phyloP scores from a whole-genome alignment of 2,329 filamentous ascomycete genomes.

The Calycina herbarum region DNA sequence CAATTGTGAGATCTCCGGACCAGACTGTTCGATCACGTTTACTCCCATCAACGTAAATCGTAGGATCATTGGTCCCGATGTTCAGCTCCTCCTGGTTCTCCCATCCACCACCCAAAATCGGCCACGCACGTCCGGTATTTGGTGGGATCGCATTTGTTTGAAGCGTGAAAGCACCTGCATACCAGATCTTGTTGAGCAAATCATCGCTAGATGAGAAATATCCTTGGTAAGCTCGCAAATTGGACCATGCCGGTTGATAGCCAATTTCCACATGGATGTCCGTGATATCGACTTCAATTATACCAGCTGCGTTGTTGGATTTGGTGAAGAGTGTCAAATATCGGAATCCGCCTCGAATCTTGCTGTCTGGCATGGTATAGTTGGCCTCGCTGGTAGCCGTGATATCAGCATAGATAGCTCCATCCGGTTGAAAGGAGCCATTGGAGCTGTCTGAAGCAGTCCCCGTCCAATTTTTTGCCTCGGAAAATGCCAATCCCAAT shows the following conservation, averaged over 20 bases:
- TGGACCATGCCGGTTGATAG: conserved; percentile 44
- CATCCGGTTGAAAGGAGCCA: conserved; percentile 46
- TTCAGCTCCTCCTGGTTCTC: conserved; percentile 45
- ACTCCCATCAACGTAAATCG: conserved; percentile 49
- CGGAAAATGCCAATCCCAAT: conserved; percentile 48
- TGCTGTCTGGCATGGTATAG: conserved; percentile 45
- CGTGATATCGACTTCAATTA: conserved; percentile 34
- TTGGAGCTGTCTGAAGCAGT: conserved; percentile 50
- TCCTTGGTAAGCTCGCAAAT: conserved; percentile 51
- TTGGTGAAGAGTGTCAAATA: conserved; percentile 51
- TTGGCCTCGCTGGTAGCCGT: conserved; percentile 37
- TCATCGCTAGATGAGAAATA: conserved; percentile 52
- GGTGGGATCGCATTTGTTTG: conserved; percentile 35
- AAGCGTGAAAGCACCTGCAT: conserved; percentile 49
- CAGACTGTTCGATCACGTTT: conserved; percentile 61
- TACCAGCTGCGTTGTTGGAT: conserved; percentile 29
- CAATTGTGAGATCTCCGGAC: conserved; percentile 62
- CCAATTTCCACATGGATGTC: conserved; percentile 39
- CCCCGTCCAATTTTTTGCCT: conserved; percentile 48
- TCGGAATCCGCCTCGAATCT: conserved; percentile 52
- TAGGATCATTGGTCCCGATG: conserved; percentile 36
- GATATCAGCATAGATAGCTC: conserved; percentile 48
- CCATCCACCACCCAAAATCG: conserved; percentile 36
- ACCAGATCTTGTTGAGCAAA: conserved; percentile 55
- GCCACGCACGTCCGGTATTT: conserved; percentile 35